Base-by-base conservation (phyloP, 1,284 basidiomycete species). In the Chalciporus sp. region DNA sequence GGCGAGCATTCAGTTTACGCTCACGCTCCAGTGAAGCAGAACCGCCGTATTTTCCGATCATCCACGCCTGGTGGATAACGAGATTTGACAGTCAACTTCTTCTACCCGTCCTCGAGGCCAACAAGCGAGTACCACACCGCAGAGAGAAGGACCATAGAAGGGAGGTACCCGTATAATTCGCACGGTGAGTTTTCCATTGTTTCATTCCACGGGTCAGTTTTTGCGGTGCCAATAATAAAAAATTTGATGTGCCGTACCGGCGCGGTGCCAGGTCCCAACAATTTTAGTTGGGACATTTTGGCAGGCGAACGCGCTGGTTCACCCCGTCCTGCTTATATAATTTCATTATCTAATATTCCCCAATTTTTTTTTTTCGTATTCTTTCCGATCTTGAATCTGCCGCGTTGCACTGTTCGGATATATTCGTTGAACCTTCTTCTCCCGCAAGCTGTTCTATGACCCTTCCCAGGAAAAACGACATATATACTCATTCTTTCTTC, bases 101-200 rank as follows among this genome's bases (percentile, higher is more conserved):
- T 62, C 56, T 64, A 47, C 26, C 65, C 68, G 57, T 64, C 66
- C 70, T 68, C 70, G 65, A 72, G 70, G 66, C 53, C 53, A 49
- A 27, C 61, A 72, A 71, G 66, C 66, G 66, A 70, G 55, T 49
- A 52, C 45, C 57, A 58, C 39, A 57, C 54, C 26, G 53, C 54
- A 54, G 51, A 39, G 44, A 54, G 42, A 50, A 52, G 47, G 4
- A 39, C 44, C 42, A 40, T 23, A 27, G 48, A 45, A 40, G 42
- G 47, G 56, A 47, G 49, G 49, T 56, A 57, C 56, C 51, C 6
- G 39, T 31, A 7, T 17, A 17, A 1, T 59, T 71, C 64, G 42
- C 66, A 68, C 66, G 66, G 69, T 71, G 57, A 68, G 68, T 69
- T 69, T 64, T 63, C 58, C 57, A 60, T 68, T 66, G 60, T 67